Conservation (phyloP, 805 yeast genomes). For the Ascoidea asiatica region DNA sequence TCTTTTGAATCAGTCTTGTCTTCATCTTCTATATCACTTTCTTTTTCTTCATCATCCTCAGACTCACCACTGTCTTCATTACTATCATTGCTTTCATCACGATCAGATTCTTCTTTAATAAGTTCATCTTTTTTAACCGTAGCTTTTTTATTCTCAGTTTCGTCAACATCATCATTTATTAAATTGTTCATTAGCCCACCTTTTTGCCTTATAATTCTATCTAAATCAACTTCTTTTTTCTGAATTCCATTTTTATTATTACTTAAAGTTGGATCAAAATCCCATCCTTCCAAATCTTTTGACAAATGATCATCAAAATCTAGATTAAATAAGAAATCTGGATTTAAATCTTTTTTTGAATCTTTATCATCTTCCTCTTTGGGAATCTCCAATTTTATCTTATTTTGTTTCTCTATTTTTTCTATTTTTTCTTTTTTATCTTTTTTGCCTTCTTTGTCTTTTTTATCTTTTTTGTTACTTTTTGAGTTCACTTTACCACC, state of each 20-base stretch:
- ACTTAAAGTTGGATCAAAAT: neutral
- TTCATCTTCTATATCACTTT: conserved; percentile 1
- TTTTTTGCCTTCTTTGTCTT: no score
- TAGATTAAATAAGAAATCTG: neutral
- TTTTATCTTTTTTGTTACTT: no score
- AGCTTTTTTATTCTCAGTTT: neutral
- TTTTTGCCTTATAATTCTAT: conserved; percentile 73
- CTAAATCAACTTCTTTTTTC: conserved; percentile 16
- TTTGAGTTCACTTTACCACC: neutral
- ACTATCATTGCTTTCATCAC: neutral
- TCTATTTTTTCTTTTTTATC: neutral
- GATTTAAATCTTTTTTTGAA: neutral
- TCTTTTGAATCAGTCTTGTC: no score
- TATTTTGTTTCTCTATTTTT: no score
- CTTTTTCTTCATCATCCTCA: conserved; percentile 2
- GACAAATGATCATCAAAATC: neutral
- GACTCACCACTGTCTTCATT: conserved; percentile 2
- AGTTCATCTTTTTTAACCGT: neutral
- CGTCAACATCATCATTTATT: neutral
- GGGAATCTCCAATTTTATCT: neutral
- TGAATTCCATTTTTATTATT: no score
- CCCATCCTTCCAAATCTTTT: neutral
- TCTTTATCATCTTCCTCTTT: neutral
- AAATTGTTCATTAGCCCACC: conserved; percentile 40
- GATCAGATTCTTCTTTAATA: neutral